phyloP scores from a whole-genome alignment of 805 yeast species.

The Cyberlindnera maritima region DNA sequence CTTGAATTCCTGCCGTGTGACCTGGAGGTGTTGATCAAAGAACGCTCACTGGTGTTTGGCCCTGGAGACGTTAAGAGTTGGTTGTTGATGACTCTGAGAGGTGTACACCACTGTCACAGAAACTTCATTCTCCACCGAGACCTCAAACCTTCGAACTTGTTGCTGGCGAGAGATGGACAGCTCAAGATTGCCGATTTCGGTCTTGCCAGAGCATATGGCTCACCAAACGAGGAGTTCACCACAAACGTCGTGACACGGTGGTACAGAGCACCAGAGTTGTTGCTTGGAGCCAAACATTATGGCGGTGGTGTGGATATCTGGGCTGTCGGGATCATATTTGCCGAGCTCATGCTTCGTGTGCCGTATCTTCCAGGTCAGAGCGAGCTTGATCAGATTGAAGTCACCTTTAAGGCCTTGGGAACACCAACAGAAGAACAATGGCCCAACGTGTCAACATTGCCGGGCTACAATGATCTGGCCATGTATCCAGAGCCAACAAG shows the following conservation, averaged over 20 bases:
- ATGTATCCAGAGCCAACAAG: slow-evolving; percentile 83
- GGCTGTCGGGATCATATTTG: slow-evolving; percentile 96
- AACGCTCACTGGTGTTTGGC: slow-evolving; percentile 68
- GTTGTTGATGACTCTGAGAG: slow-evolving; percentile 92
- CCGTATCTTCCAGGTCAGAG: slow-evolving; percentile 94
- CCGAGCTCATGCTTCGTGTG: slow-evolving; percentile 90
- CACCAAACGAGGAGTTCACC: slow-evolving; percentile 74
- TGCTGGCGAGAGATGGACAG: slow-evolving; percentile 83
- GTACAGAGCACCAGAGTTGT: slow-evolving; percentile 95
- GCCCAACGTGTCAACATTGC: slow-evolving; percentile 84
- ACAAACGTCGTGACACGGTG: slow-evolving; percentile 96
- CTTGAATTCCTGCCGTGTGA: slow-evolving; percentile 91
- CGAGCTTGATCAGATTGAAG: slow-evolving; percentile 85
- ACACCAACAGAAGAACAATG: slow-evolving; percentile 91
- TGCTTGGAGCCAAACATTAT: slow-evolving; percentile 86
- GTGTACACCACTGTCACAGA: slow-evolving; percentile 93
- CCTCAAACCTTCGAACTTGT: slow-evolving; percentile 86
- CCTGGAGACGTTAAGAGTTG: slow-evolving; percentile 90
- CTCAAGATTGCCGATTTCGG: slow-evolving; percentile 98
- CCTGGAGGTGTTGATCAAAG: slow-evolving; percentile 84
- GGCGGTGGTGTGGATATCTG: slow-evolving; percentile 89
- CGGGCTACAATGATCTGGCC: slow-evolving; percentile 68
- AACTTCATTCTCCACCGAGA: slow-evolving; percentile 90
- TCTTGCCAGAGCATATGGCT: slow-evolving; percentile 79
- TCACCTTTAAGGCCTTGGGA: slow-evolving; percentile 94